A percentile compares a stretch with the other conserved stretches of the same genome.
Conservation (phyloP, 169 alveolate species). For the Plasmodium blacklocki region DNA sequence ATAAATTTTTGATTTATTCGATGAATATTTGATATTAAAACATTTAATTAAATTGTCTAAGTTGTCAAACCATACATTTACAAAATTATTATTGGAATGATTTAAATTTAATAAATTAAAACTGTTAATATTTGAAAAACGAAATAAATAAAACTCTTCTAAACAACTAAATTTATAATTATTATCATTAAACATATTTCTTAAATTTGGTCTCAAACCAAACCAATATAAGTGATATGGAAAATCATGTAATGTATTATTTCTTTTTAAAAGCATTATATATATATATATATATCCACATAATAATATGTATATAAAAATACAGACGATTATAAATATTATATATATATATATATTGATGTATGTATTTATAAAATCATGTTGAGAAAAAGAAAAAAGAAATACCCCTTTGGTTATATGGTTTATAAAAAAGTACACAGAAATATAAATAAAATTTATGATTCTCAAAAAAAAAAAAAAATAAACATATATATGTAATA, state of each 20-base stretch:
- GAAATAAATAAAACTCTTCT: conserved; percentile 68
- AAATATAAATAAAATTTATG: no score
- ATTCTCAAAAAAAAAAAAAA: no score
- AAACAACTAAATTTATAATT: conserved; percentile 46
- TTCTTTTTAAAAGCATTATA: conserved; percentile 60
- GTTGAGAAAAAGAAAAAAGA: no score
- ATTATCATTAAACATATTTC: conserved; percentile 9
- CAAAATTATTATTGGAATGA: conserved; percentile 56
- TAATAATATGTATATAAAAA: no score
- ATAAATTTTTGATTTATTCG: conserved; percentile 67
- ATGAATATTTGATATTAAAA: conserved; percentile 48
- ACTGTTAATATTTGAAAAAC: conserved; percentile 66
- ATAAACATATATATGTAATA: no score
- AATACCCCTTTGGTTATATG: no score
- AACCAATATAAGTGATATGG: conserved; percentile 73
- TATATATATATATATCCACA: background rate
- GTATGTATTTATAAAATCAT: no score
- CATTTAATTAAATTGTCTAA: conserved; percentile 72
- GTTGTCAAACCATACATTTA: conserved; percentile 63
- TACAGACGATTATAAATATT: no score
- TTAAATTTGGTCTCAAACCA: conserved; percentile 62
- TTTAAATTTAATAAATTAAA: conserved; percentile 66
- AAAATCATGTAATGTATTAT: conserved; percentile 64
- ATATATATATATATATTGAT: no score
- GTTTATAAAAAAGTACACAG: no score